A percentile compares a stretch with the other conserved stretches of the same genome.
Evolutionary conservation across 768 basidiomycete genomes (phyloP).

Genomic region (Postia placenta): DNA sequence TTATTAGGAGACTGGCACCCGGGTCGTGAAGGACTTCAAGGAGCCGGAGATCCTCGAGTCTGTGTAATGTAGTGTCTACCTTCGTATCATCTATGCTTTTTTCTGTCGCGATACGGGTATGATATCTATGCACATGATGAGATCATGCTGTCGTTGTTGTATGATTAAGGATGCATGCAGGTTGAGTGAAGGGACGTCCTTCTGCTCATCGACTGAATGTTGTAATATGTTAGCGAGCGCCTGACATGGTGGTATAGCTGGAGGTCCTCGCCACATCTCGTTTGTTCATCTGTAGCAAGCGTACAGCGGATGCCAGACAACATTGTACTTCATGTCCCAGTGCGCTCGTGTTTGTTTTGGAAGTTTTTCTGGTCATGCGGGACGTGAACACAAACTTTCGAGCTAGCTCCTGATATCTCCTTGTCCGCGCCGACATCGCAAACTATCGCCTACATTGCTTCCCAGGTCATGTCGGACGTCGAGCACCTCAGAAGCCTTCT

Average conservation of each 20-base stretch:
- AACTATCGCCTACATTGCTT: too few species aligned
- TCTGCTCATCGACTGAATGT: neutral
- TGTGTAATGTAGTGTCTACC: conserved; percentile 51
- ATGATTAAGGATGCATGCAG: neutral
- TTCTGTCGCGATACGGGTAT: conserved; percentile 33
- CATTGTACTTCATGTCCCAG: too few species aligned
- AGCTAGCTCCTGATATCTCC: too few species aligned
- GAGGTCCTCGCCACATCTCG: too few species aligned
- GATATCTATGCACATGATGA: conserved; percentile 32
- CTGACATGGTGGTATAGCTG: too few species aligned
- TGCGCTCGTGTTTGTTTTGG: too few species aligned
- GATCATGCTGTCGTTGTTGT: conserved; percentile 3
- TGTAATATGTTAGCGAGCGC: too few species aligned
- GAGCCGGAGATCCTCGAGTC: conserved; percentile 92
- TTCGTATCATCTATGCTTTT: conserved; percentile 32
- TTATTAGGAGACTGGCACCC: conserved; percentile 87
- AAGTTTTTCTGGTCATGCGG: too few species aligned
- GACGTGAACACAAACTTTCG: too few species aligned
- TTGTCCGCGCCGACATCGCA: too few species aligned
- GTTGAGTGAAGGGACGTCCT: neutral
- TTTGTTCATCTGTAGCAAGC: neutral
- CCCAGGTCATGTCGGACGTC: conserved; percentile 81
- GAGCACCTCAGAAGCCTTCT: conserved; percentile 61
- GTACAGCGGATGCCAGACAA: too few species aligned
- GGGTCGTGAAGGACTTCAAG: conserved; percentile 94